These are phyloP conservation scores for Kurtzmaniella natalensis DNA, from an alignment of 1,139 yeast species.

Conservation along the genomic window DNA sequence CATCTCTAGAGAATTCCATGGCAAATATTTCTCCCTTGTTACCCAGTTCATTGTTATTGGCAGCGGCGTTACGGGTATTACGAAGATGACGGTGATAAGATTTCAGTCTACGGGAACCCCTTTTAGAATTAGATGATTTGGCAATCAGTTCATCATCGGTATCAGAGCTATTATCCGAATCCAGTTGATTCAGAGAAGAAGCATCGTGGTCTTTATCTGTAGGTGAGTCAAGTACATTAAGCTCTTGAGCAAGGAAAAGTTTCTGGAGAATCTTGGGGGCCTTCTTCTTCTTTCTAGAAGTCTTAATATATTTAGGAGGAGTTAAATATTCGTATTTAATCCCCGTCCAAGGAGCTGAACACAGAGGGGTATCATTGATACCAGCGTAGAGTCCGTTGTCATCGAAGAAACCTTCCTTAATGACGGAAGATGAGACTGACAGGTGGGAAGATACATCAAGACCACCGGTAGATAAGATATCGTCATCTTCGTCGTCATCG, in stretches of 20 bases:
- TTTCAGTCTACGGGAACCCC: too few relatives aligned
- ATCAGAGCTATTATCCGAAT: conserved; percentile 6
- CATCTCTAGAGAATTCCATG: conserved; percentile 72
- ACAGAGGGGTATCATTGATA: background rate
- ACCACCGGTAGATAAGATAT: background rate
- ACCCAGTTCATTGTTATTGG: background rate
- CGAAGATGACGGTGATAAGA: too few relatives aligned
- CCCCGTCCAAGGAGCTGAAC: conserved; percentile 23
- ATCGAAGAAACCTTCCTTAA: conserved; percentile 11
- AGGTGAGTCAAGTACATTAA: too few relatives aligned
- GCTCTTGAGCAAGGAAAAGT: conserved; percentile 78
- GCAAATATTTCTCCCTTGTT: conserved; percentile 57
- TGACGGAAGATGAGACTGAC: conserved; percentile 5
- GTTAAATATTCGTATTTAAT: conserved; percentile 35
- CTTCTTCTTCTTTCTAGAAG: conserved; percentile 39
- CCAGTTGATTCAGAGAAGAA: background rate
- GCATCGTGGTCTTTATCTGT: too few relatives aligned
- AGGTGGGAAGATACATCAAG: background rate
- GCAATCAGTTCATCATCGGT: conserved; percentile 6
- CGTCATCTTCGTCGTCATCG: conserved; percentile 3
- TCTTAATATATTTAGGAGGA: conserved; percentile 52
- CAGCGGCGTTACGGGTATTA: background rate
- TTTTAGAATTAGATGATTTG: conserved; percentile 9
- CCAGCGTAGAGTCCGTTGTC: background rate
- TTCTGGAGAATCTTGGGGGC: conserved; percentile 47